Conservation (phyloP, 2,329 filamentous ascomycete genomes). For the Fusarium kyushuense region DNA sequence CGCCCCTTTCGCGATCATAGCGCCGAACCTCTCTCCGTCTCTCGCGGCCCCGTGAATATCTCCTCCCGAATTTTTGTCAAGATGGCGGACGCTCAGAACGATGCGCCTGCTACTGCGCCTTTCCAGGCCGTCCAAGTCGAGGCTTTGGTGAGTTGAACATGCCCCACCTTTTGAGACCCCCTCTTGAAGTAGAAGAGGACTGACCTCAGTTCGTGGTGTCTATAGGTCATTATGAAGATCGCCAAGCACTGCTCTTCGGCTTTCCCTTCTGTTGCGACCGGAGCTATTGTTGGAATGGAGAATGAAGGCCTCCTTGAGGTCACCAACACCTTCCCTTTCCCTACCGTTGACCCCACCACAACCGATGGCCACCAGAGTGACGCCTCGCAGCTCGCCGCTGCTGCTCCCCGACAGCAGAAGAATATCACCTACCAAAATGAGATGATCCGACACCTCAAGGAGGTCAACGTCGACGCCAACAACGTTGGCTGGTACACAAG, state of each 20-base stretch:
- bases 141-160: constrained; percentile 77
- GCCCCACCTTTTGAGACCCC: constrained; percentile 53
- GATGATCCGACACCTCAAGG: constrained; percentile 96
- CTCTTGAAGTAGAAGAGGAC: constrained; percentile 41
- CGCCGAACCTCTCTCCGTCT: constrained; percentile 44
- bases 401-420: constrained; percentile 91
- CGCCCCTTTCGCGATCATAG: constrained; percentile 45
- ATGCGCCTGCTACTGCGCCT: constrained; percentile 62
- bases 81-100: constrained; percentile 72
- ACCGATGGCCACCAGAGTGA: constrained; percentile 81
- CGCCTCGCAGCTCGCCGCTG: constrained; percentile 80
- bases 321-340: constrained; percentile 96
- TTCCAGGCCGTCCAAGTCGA: constrained; percentile 93
- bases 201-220: constrained; percentile 39
- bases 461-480: constrained; percentile 98
- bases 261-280: constrained; percentile 91
- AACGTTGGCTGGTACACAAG: constrained; percentile 99
- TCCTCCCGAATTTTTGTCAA: constrained; percentile 50
- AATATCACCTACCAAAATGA: constrained; percentile 91
- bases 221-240: constrained; percentile 96
- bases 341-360: constrained; percentile 78
- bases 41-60: constrained; percentile 43
- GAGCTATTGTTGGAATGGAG: constrained; percentile 94
- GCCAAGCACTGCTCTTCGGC: constrained; percentile 92
- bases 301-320: constrained; percentile 83